phyloP scores from a whole-genome alignment of 83 land plant species.

The Isoetes engelmannii region DNA sequence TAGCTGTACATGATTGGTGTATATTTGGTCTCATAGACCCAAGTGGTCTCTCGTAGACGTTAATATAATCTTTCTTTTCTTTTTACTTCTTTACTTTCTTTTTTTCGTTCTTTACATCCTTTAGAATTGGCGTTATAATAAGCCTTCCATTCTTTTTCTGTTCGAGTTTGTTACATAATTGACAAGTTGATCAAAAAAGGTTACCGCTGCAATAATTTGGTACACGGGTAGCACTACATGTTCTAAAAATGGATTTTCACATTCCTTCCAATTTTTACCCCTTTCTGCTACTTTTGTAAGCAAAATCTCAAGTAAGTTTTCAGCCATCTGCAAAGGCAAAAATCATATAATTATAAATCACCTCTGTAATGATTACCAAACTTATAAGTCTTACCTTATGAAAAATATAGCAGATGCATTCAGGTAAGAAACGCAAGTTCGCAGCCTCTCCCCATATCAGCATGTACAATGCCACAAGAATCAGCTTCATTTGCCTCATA shows the following conservation, averaged over 20 bases:
- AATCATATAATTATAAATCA: neutral
- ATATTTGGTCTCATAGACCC: too few relatives aligned
- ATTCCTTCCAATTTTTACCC: neutral
- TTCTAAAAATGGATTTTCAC: neutral
- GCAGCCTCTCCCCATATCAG: constrained; percentile 23
- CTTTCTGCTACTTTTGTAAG: neutral
- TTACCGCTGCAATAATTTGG: neutral
- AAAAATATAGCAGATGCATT: constrained; percentile 15
- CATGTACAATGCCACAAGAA: constrained; percentile 11
- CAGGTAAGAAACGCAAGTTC: constrained; percentile 15
- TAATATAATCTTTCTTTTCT: too few relatives aligned
- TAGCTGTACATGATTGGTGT: too few relatives aligned
- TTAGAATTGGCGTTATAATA: too few relatives aligned
- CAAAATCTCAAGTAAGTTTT: neutral
- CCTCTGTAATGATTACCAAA: neutral
- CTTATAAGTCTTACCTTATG: constrained; percentile 9
- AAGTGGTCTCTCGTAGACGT: too few relatives aligned
- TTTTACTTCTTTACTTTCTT: too few relatives aligned
- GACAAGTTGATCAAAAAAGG: neutral
- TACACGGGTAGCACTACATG: constrained; percentile 5
- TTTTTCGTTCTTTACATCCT: too few relatives aligned
- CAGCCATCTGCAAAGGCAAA: constrained; percentile 20
- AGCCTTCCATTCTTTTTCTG: too few relatives aligned
- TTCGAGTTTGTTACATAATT: too few relatives aligned
- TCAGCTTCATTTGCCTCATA: neutral